Evolutionary conservation across 1,139 yeast species (phyloP).

Genomic region (Candida tropicalis): DNA sequence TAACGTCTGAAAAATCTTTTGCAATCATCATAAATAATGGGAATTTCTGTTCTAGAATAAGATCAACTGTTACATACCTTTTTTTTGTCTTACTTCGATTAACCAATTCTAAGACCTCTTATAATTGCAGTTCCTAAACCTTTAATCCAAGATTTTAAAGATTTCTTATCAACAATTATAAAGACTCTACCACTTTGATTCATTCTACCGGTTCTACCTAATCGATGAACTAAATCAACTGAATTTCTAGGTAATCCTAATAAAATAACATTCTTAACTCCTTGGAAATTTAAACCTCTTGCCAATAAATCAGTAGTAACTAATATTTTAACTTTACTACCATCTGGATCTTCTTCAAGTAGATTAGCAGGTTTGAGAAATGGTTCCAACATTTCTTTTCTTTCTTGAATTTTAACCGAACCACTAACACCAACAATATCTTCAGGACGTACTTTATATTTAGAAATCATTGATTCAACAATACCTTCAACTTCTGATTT

Average conservation of each 20-base stretch:
- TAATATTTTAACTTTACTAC: slow-evolving; percentile 55
- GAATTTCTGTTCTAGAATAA: neutral
- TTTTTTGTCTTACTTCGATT: slow-evolving; percentile 7
- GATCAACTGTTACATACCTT: slow-evolving; percentile 12
- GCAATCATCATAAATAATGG: slow-evolving; percentile 27
- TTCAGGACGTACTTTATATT: slow-evolving; percentile 56
- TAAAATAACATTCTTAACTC: slow-evolving; percentile 78
- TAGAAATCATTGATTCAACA: slow-evolving; percentile 51
- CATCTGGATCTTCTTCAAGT: slow-evolving; percentile 30
- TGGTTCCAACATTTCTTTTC: slow-evolving; percentile 57
- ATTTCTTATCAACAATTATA: slow-evolving; percentile 66
- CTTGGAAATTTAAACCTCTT: slow-evolving; percentile 85
- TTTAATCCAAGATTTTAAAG: slow-evolving; percentile 76
- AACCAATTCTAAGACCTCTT: slow-evolving; percentile 49
- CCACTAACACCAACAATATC: slow-evolving; percentile 65
- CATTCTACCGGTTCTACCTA: slow-evolving; percentile 95
- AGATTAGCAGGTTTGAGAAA: slow-evolving; percentile 63
- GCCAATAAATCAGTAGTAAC: slow-evolving; percentile 92
- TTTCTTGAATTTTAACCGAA: slow-evolving; percentile 56
- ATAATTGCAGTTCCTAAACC: slow-evolving; percentile 76
- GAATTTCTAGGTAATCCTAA: slow-evolving; percentile 86
- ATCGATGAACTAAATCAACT: slow-evolving; percentile 85
- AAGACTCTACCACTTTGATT: slow-evolving; percentile 87
- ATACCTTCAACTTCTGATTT: slow-evolving; percentile 64
- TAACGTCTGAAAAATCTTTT: slow-evolving; percentile 31